Base-by-base conservation (phyloP, 371 early-diverging fungal species). In the Umbelopsis sp. region DNA sequence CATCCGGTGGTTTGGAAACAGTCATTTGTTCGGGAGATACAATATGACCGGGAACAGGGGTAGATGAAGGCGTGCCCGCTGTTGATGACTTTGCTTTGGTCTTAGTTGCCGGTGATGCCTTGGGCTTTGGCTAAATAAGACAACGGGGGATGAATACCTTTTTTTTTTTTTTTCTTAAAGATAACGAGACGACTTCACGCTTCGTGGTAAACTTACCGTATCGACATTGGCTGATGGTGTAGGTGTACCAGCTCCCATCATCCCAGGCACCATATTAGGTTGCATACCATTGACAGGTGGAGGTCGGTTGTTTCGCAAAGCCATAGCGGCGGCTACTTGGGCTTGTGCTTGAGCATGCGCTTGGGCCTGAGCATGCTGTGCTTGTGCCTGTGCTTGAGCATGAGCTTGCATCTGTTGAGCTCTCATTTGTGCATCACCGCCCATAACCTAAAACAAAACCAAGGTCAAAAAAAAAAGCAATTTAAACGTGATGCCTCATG, bases 71-170 rank as follows among this genome's bases (percentile, higher is more conserved):
- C 8, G 57, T 57, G 57, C 35, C 18, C 16, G 57, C 57, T 5
- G 22, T 22, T 22, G 57, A 29, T 32, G 29, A 5, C 32, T 29
- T 41, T 10, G 41, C 32, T 25, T 57, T 57, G 32, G 57, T 32
- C 57, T 57, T 57, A 18, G 14, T 53, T 0, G 57, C 57, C 12
- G 57, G 57, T 18, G 57, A 57, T 35, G 57, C 57, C 57, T 57
- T 57, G 29, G 57, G 57, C 57, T 57, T 57, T 29, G 57, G n/a
- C 57, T 29, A 29, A 1, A 4, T 35, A 20, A 22, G 14, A 29
- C n/a, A 12, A 12, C 2, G 12, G 22, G 7, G 5, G 32, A 57
- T 25, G 6, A 20, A 18, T 20, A 18, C 24, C 18, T 14, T 50
- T 20, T 50, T 22, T 22, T 22, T 22, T 22, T 22, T 22, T 0